Percentiles rank a stretch among this genome's conserved stretches.
These are phyloP conservation scores for Paxillus rubicundulus DNA, from an alignment of 768 basidiomycete species.

Conservation along the genomic window DNA sequence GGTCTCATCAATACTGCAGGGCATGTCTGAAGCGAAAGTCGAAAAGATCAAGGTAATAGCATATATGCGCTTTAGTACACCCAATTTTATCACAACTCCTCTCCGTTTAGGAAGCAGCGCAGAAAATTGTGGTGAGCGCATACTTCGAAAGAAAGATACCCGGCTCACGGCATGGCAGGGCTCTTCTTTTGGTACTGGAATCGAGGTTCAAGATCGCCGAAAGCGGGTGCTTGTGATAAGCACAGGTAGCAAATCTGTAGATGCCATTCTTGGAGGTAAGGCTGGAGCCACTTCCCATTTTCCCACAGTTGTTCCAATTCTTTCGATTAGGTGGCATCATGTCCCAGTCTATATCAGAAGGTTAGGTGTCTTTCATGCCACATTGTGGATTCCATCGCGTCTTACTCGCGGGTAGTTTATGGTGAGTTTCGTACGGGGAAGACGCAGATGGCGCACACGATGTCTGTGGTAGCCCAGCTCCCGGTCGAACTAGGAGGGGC, in stretches of 20 bases:
- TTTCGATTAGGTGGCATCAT: slow-evolving; percentile 67
- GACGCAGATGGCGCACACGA: slow-evolving; percentile 93
- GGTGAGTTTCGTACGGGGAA: slow-evolving; percentile 97
- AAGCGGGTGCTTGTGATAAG: slow-evolving; percentile 80
- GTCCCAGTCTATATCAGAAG: slow-evolving; percentile 94
- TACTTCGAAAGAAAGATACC: background rate
- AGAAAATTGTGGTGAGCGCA: slow-evolving; percentile 68
- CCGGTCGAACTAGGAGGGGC: slow-evolving; percentile 90
- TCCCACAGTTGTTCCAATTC: background rate
- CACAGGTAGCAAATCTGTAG: slow-evolving; percentile 91
- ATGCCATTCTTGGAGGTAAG: slow-evolving; percentile 82
- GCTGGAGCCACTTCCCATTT: background rate
- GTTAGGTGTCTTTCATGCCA: slow-evolving; percentile 31
- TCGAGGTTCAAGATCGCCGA: slow-evolving; percentile 85
- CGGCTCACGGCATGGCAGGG: slow-evolving; percentile 48
- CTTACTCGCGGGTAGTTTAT: slow-evolving; percentile 56
- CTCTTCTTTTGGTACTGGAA: slow-evolving; percentile 86
- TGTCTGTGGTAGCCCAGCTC: slow-evolving; percentile 88
- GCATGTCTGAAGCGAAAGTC: slow-evolving; percentile 95
- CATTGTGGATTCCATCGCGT: background rate
- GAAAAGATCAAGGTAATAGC: slow-evolving; percentile 85
- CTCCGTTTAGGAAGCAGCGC: slow-evolving; percentile 74
- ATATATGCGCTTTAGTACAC: slow-evolving; percentile 10
- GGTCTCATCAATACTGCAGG: slow-evolving; percentile 43
- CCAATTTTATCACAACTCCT: background rate